Evolutionary conservation across 305 asterid genomes (phyloP).

Genomic region (Coffea humblotiana): DNA sequence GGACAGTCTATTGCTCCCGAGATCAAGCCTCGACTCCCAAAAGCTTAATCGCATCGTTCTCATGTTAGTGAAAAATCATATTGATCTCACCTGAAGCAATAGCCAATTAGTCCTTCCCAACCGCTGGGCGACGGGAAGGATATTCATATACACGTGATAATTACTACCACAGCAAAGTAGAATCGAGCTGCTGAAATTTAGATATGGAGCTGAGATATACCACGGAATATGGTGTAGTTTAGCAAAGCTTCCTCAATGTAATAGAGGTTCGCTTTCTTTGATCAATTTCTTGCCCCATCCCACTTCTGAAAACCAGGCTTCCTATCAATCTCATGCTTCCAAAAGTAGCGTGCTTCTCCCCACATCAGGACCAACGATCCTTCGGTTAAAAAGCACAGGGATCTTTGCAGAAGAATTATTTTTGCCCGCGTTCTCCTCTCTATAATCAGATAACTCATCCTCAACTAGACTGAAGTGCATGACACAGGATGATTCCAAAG

Average conservation of each 20-base stretch:
- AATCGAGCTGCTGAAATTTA: neutral
- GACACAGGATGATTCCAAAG: slow-evolving; percentile 73
- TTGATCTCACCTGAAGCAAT: neutral
- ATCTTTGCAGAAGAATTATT: slow-evolving; percentile 20
- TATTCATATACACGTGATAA: neutral
- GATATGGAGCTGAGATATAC: neutral
- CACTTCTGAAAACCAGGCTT: slow-evolving; percentile 69
- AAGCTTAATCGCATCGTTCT: too few relatives aligned
- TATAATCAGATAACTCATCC: slow-evolving; percentile 5
- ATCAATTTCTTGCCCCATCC: slow-evolving; percentile 61
- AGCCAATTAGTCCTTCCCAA: too few relatives aligned
- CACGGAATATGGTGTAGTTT: slow-evolving; percentile 3
- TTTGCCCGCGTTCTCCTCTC: slow-evolving; percentile 2
- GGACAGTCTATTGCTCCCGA: too few relatives aligned
- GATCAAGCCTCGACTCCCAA: too few relatives aligned
- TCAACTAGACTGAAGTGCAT: slow-evolving; percentile 67
- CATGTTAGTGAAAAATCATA: too few relatives aligned
- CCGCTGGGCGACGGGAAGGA: neutral
- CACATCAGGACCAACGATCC: slow-evolving; percentile 77
- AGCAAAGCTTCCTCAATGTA: slow-evolving; percentile 65
- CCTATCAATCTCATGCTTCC: slow-evolving; percentile 91
- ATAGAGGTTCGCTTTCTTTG: slow-evolving; percentile 73
- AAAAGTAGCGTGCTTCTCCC: slow-evolving; percentile 85
- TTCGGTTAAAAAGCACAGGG: slow-evolving; percentile 62
- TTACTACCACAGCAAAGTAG: neutral